phyloP scores from a whole-genome alignment of 2,329 filamentous ascomycete genomes.

The Didymella exigua region DNA sequence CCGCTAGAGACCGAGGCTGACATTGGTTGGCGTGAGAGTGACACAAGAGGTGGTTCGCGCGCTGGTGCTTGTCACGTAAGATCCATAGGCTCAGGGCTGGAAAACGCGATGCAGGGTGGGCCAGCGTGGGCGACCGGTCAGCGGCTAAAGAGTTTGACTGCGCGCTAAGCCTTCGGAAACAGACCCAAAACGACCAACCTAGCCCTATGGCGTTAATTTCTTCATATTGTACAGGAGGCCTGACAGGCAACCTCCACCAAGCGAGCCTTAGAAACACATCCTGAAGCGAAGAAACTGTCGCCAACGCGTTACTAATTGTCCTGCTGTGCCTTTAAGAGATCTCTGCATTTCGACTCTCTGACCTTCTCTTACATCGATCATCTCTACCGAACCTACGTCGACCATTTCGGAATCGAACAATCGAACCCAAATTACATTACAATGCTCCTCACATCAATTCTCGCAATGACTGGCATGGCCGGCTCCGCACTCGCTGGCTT shows the following conservation, averaged over 20 bases:
- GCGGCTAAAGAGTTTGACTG: constrained; percentile 10
- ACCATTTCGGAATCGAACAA: too few species aligned
- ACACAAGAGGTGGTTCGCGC: constrained; percentile 23
- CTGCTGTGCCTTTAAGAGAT: background rate
- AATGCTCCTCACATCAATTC: constrained; percentile 1
- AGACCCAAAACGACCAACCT: background rate
- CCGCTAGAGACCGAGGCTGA: constrained; percentile 42
- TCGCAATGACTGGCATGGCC: background rate
- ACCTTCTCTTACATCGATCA: background rate
- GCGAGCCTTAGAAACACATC: constrained; percentile 1
- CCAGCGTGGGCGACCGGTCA: constrained; percentile 11
- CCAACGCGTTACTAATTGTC: constrained; percentile 6
- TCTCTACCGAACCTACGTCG: background rate
- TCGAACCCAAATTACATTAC: background rate
- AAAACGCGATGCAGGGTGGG: constrained; percentile 8
- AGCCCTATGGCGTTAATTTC: constrained; percentile 1
- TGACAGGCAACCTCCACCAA: constrained; percentile 14
- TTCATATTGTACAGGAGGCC: constrained; percentile 17
- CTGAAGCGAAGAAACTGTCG: constrained; percentile 5
- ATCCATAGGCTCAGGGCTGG: constrained; percentile 8
- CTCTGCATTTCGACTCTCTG: background rate
- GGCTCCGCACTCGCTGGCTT: constrained; percentile 7
- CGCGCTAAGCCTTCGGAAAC: constrained; percentile 10
- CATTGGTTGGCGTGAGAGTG: constrained; percentile 41
- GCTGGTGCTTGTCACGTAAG: constrained; percentile 8